A percentile compares a stretch with the other conserved stretches of the same genome.
Conservation (phyloP, 441 rosid genomes). For the Rhodomyrtus psidioides region DNA sequence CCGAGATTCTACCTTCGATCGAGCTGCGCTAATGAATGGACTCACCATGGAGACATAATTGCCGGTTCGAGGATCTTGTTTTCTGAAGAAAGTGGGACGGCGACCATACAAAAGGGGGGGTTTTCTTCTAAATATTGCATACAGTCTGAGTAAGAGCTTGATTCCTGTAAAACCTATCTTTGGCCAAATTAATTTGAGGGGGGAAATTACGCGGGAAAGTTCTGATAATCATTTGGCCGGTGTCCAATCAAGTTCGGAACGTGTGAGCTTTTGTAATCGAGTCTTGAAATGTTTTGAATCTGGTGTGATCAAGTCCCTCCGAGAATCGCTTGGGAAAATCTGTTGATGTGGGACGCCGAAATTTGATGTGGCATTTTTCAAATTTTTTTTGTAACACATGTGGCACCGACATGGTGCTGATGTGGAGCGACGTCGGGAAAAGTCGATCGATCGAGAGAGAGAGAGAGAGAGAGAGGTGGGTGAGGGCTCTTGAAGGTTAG, state of each 20-base stretch:
- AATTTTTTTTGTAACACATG: neutral
- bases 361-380: neutral
- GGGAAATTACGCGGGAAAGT: neutral
- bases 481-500: neutral
- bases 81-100: neutral
- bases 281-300: neutral
- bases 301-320: neutral
- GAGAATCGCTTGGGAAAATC: neutral
- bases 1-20: neutral
- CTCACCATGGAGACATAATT: neutral
- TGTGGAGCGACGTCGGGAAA: no score
- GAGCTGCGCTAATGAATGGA: neutral
- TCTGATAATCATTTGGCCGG: neutral
- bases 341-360: fast-evolving
- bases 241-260: neutral
- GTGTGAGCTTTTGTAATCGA: neutral
- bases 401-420: neutral
- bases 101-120: neutral
- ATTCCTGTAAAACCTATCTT: neutral
- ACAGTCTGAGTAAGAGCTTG: neutral
- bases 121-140: neutral
- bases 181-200: neutral
- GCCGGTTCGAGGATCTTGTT: neutral
- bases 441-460: no score
- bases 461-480: no score